Percentiles rank a stretch among this genome's conserved stretches.
phyloP scores from a whole-genome alignment of 345 rosid species.

The Eucalyptus camaldulensis region DNA sequence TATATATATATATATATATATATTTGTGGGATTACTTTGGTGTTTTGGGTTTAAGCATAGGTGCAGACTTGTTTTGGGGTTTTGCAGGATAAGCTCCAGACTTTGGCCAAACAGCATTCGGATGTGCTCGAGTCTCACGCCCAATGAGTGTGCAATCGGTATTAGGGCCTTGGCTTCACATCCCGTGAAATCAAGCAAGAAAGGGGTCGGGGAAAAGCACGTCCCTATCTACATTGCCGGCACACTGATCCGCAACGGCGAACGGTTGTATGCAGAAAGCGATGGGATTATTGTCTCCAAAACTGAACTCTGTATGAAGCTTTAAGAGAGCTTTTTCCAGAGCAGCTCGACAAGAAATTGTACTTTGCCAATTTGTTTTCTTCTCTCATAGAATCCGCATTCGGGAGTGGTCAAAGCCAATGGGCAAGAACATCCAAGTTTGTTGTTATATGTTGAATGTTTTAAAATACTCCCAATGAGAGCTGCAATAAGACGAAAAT shows the following conservation, averaged over 20 bases:
- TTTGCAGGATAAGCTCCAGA: conserved; percentile 62
- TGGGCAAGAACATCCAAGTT: background rate
- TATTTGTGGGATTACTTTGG: no score
- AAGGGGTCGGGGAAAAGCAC: conserved; percentile 65
- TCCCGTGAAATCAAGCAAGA: conserved; percentile 70
- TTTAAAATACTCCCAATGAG: background rate
- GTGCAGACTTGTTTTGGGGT: background rate
- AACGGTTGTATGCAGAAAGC: conserved; percentile 16
- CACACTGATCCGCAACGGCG: conserved; percentile 40
- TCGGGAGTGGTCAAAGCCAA: background rate
- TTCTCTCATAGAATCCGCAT: background rate
- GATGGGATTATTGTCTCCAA: conserved; percentile 23
- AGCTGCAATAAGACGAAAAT: background rate
- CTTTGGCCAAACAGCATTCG: conserved; percentile 61
- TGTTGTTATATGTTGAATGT: background rate
- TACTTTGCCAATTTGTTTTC: background rate
- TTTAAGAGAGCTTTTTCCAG: background rate
- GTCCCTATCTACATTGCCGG: conserved; percentile 48
- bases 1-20: no score
- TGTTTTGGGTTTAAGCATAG: no score
- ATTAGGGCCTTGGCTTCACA: conserved; percentile 76
- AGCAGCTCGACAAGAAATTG: background rate
- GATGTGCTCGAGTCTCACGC: conserved; percentile 51
- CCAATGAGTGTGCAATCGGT: conserved; percentile 54
- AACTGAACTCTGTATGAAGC: conserved; percentile 37